Evolutionary conservation across 2,329 filamentous ascomycete species (phyloP).

Genomic region (Penicillium sp.): DNA sequence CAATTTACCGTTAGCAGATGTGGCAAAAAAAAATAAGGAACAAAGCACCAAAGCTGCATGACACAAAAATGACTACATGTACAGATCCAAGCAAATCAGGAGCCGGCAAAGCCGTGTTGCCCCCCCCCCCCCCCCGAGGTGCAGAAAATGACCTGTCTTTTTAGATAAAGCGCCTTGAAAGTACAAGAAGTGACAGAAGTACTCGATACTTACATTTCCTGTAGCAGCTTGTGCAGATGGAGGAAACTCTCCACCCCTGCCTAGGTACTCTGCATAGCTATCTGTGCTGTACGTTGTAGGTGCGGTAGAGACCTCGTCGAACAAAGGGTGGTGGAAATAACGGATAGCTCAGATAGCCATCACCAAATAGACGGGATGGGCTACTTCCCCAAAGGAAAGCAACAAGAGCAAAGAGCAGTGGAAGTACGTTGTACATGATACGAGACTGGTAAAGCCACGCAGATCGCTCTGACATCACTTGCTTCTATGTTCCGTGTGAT

Average conservation of each 20-base stretch:
- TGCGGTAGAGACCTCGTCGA: too few relatives aligned
- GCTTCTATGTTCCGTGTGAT: too few relatives aligned
- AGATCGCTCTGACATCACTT: background rate
- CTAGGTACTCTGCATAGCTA: too few relatives aligned
- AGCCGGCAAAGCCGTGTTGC: background rate
- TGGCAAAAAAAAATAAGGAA: background rate
- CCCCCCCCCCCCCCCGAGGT: too few relatives aligned
- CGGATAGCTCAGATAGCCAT: too few relatives aligned
- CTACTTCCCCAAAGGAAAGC: background rate
- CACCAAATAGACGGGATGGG: too few relatives aligned
- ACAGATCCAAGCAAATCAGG: background rate
- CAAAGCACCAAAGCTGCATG: background rate
- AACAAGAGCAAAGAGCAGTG: background rate
- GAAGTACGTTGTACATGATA: background rate
- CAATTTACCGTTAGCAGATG: background rate
- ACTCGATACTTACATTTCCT: background rate
- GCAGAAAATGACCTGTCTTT: conserved; percentile 1
- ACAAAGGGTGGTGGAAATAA: too few relatives aligned
- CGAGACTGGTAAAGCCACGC: background rate
- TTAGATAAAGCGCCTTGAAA: background rate
- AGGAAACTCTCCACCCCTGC: too few relatives aligned
- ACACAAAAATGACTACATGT: conserved; percentile 2
- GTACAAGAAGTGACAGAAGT: background rate
- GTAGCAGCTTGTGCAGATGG: too few relatives aligned
- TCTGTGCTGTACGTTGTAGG: too few relatives aligned